phyloP scores from a whole-genome alignment of 768 basidiomycete genomes.

The Basidioascus undulatus region DNA sequence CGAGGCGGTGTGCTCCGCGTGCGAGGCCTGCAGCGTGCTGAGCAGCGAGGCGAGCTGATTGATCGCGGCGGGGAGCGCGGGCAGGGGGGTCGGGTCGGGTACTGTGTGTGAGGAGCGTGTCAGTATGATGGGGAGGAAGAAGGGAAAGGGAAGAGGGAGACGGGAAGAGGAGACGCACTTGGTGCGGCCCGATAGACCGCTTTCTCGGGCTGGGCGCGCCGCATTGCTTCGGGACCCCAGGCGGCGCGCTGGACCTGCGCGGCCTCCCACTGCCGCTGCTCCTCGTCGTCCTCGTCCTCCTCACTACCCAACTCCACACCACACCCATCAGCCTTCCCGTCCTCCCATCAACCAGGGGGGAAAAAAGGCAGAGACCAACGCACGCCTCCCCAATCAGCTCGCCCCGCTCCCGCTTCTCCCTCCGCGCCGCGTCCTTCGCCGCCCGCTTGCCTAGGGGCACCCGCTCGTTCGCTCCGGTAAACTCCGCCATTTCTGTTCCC shows the following conservation, averaged over 20 bases:
- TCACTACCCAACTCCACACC: constrained; percentile 29
- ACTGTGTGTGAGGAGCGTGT: too few relatives aligned
- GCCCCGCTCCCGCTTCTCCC: constrained; percentile 42
- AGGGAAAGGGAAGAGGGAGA: not conserved
- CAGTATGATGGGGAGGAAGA: constrained; percentile 6
- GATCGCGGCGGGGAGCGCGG: constrained; percentile 36
- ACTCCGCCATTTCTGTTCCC: constrained; percentile 67
- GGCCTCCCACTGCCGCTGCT: constrained; percentile 60
- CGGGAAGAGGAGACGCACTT: constrained; percentile 26
- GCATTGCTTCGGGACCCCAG: constrained; percentile 19
- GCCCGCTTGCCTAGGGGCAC: constrained; percentile 68
- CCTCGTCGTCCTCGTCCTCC: constrained; percentile 41
- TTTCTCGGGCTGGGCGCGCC: constrained; percentile 18
- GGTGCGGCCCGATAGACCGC: constrained; percentile 42
- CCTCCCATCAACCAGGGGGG: too few relatives aligned
- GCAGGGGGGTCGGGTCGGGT: constrained; percentile 37
- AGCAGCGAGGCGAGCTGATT: constrained; percentile 36
- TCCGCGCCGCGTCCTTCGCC: constrained; percentile 40
- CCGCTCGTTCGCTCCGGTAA: constrained; percentile 63
- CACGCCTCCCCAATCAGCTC: constrained; percentile 66
- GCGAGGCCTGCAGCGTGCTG: constrained; percentile 37
- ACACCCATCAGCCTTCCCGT: not conserved
- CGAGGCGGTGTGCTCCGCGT: constrained; percentile 34
- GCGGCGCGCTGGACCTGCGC: constrained; percentile 60
- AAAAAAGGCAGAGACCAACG: constrained; percentile 14